Conservation (phyloP, 805 yeast genomes). For the Scheffersomyces stipitis region DNA sequence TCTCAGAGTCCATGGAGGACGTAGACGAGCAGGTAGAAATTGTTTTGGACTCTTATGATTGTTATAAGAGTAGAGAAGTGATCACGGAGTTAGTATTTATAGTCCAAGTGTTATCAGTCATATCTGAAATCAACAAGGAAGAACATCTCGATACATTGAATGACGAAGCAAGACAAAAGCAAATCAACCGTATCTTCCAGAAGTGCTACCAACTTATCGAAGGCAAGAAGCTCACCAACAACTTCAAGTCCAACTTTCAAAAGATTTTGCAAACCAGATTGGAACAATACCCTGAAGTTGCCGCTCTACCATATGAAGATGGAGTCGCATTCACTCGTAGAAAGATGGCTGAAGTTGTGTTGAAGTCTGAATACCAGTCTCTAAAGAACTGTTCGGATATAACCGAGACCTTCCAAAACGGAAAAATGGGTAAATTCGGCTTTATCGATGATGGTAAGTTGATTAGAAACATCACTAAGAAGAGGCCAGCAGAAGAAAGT, state of each 20-base stretch:
- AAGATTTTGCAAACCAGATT: slow-evolving; percentile 36
- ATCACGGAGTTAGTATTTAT: slow-evolving; percentile 58
- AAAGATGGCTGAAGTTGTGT: slow-evolving; percentile 54
- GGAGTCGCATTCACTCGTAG: slow-evolving; percentile 15
- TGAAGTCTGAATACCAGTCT: slow-evolving; percentile 56
- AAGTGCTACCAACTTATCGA: slow-evolving; percentile 65
- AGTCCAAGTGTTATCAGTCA: slow-evolving; percentile 49
- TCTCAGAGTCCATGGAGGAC: slow-evolving; percentile 30
- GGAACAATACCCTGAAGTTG: slow-evolving; percentile 47
- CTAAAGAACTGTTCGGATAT: slow-evolving; percentile 40
- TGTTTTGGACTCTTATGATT: slow-evolving; percentile 59
- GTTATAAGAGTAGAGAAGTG: slow-evolving; percentile 56
- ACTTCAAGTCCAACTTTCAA: slow-evolving; percentile 27
- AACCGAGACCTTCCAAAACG: slow-evolving; percentile 20
- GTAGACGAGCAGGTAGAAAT: slow-evolving; percentile 43
- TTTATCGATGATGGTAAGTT: slow-evolving; percentile 60
- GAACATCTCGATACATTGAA: slow-evolving; percentile 16
- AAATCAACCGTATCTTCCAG: slow-evolving; percentile 52
- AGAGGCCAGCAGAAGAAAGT: slow-evolving; percentile 23
- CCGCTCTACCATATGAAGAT: slow-evolving; percentile 18
- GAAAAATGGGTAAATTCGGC: slow-evolving; percentile 28
- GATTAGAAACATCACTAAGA: slow-evolving; percentile 57
- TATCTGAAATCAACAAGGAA: slow-evolving; percentile 23
- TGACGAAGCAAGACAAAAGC: slow-evolving; percentile 20
- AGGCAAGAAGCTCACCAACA: slow-evolving; percentile 45